Percentiles rank a stretch among this genome's conserved stretches.
Evolutionary conservation across 2,329 filamentous ascomycete genomes (phyloP).

Genomic region (Aspergillus sp.): DNA sequence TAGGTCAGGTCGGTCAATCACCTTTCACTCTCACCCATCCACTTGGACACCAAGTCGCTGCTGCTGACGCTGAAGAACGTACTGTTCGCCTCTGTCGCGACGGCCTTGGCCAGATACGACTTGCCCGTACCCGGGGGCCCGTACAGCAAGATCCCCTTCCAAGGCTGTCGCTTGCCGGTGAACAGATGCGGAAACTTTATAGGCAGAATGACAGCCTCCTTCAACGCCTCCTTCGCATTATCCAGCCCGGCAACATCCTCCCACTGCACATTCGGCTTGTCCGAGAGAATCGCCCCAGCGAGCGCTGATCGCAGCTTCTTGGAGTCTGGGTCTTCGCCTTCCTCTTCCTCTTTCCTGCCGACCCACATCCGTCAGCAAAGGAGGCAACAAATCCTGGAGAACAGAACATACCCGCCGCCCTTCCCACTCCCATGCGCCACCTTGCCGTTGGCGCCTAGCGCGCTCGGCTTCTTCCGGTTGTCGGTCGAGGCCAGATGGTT

Average conservation of each 20-base stretch:
- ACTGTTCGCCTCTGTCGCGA: slow-evolving; percentile 96
- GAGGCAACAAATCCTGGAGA: slow-evolving; percentile 1
- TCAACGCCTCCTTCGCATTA: slow-evolving; percentile 87
- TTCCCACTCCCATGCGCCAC: slow-evolving; percentile 44
- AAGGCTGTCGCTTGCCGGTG: slow-evolving; percentile 89
- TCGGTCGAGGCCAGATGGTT: slow-evolving; percentile 64
- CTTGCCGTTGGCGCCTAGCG: slow-evolving; percentile 44
- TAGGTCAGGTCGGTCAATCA: slow-evolving; percentile 34
- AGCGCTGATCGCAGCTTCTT: slow-evolving; percentile 92
- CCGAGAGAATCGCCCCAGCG: slow-evolving; percentile 82
- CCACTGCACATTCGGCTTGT: slow-evolving; percentile 95
- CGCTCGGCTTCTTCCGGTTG: slow-evolving; percentile 43
- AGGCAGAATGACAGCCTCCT: slow-evolving; percentile 93
- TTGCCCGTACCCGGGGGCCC: slow-evolving; percentile 96
- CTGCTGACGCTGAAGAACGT: slow-evolving; percentile 98
- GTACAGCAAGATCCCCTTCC: slow-evolving; percentile 96
- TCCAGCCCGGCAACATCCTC: slow-evolving; percentile 96
- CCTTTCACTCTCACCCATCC: slow-evolving; percentile 99
- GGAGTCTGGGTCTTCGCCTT: slow-evolving; percentile 73
- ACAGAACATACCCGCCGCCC: slow-evolving; percentile 42
- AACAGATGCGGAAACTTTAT: slow-evolving; percentile 98
- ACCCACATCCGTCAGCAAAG: slow-evolving; percentile 1
- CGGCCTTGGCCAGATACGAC: slow-evolving; percentile 92
- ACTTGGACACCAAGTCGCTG: slow-evolving; percentile 95
- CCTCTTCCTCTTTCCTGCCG: slow-evolving; percentile 46